Evolutionary conservation across 2,329 filamentous ascomycete genomes (phyloP).

Genomic region (Diaporthe capsici): DNA sequence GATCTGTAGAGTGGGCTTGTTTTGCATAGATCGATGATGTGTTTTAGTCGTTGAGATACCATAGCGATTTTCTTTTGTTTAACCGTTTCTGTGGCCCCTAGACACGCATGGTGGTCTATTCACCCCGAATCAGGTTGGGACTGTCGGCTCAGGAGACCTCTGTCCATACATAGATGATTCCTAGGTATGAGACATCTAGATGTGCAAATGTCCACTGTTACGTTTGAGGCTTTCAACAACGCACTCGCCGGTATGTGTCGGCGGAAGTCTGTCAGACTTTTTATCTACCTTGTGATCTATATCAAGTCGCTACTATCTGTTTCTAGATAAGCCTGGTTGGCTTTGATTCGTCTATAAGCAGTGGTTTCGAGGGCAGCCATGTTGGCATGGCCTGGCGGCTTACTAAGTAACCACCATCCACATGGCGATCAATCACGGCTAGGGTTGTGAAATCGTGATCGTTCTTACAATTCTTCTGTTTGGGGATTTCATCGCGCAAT

Average conservation of each 20-base stretch:
- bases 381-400: neutral
- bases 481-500: too few relatives aligned
- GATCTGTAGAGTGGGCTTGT: neutral
- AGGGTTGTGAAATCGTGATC: neutral
- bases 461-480: neutral
- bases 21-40: slow-evolving; percentile 9
- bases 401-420: slow-evolving; percentile 5
- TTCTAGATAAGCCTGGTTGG: neutral
- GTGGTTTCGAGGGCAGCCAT: neutral
- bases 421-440: neutral
- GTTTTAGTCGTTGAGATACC: slow-evolving; percentile 27
- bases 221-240: neutral
- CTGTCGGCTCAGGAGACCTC: neutral
- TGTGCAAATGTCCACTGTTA: neutral
- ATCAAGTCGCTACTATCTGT: neutral
- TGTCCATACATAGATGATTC: neutral
- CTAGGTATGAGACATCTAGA: neutral
- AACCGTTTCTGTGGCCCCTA: neutral
- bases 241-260: neutral
- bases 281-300: neutral
- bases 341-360: neutral
- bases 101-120: neutral
- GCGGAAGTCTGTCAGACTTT: neutral
- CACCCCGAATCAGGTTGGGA: too few relatives aligned
- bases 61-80: slow-evolving; percentile 6